Percentiles rank a stretch among this genome's conserved stretches.
Conservation (phyloP, 257 asterid species). For the Cordia subcordata region DNA sequence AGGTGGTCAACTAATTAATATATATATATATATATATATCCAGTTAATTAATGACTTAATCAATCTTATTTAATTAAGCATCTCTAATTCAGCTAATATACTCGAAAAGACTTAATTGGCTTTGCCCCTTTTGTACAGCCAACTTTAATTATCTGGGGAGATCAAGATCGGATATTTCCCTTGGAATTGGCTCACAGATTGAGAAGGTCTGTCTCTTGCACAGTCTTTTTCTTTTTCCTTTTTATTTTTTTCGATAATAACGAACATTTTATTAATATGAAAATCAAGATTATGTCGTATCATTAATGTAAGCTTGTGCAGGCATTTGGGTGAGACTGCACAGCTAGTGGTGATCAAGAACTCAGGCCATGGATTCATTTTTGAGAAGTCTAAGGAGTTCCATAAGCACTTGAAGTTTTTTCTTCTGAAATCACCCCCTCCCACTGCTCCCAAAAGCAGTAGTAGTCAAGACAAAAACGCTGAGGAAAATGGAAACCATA, state of each 20-base stretch:
- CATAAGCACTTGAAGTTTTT: constrained; percentile 48
- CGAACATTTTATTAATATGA: no score
- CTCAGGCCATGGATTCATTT: constrained; percentile 55
- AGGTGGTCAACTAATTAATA: constrained; percentile 21
- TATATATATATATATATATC: no score
- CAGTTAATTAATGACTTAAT: no score
- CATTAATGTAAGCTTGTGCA: constrained; percentile 15
- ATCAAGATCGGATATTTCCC: constrained; percentile 61
- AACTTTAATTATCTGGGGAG: constrained; percentile 66
- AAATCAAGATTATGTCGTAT: neutral
- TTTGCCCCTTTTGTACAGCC: constrained; percentile 54
- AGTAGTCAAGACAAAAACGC: neutral
- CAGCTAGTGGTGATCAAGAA: constrained; percentile 48
- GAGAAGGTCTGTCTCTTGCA: no score
- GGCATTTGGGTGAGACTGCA: constrained; percentile 56
- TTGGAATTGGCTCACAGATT: constrained; percentile 59
- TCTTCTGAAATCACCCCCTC: constrained; percentile 22
- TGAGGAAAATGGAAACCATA: neutral
- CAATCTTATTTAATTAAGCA: neutral
- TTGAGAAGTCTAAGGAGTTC: constrained; percentile 52
- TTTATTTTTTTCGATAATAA: no score
- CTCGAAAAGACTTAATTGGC: no score
- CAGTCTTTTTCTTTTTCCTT: neutral
- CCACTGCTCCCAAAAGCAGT: no score
- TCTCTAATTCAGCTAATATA: no score